A percentile compares a stretch with the other conserved stretches of the same genome.
Conservation (phyloP, 2,329 filamentous ascomycete genomes). For the Ceratocystis eucalypticola region DNA sequence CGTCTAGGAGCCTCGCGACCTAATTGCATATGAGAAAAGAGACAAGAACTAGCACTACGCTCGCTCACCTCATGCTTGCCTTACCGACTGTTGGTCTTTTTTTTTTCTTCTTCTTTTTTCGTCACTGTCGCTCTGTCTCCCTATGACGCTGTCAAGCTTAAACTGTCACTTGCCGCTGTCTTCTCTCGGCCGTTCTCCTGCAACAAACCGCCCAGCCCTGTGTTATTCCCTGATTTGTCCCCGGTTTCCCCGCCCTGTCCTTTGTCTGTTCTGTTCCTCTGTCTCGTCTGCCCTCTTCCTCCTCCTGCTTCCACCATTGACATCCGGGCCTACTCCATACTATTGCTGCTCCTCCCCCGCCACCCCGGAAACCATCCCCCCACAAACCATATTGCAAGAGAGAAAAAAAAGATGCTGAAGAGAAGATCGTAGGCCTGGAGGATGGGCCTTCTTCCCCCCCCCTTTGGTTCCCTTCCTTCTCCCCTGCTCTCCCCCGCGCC, state of each 20-base stretch:
- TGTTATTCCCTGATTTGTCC: not conserved
- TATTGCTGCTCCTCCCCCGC: constrained; percentile 3
- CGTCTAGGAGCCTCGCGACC: not conserved
- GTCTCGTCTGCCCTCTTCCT: not conserved
- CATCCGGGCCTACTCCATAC: constrained; percentile 7
- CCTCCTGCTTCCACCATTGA: not conserved
- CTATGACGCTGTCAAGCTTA: not conserved
- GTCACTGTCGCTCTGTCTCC: not conserved
- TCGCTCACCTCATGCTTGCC: not conserved
- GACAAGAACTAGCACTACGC: not conserved
- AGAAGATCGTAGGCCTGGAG: not conserved
- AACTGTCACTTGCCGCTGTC: not conserved
- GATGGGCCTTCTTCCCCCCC: not conserved
- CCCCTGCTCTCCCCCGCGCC: not conserved
- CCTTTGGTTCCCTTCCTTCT: not conserved
- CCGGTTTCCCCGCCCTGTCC: not conserved
- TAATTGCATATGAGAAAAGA: not conserved
- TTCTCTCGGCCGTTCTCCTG: constrained; percentile 1
- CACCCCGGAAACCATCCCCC: not conserved
- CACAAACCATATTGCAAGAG: not conserved
- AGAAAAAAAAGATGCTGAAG: not conserved
- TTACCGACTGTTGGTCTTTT: not conserved
- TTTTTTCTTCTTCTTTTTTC: too few relatives aligned
- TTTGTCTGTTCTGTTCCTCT: not conserved
- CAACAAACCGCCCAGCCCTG: not conserved